Evolutionary conservation across 257 asterid species (phyloP).

Genomic region (Scutellaria baicalensis): DNA sequence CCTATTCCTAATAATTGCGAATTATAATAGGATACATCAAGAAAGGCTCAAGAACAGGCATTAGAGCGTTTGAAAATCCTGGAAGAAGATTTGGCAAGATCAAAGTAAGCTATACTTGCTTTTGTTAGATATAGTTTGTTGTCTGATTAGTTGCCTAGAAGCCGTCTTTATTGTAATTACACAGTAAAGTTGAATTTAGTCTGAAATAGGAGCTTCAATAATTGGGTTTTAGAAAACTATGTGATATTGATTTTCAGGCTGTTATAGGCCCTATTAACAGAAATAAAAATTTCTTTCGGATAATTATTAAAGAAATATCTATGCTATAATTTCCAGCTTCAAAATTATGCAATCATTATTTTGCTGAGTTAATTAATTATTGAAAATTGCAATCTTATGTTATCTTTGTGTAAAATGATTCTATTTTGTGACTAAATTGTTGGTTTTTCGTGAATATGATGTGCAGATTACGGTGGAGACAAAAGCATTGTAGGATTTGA

Average conservation of each 20-base stretch:
- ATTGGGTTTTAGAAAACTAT: too few species aligned
- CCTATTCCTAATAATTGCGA: not conserved
- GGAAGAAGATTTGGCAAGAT: conserved; percentile 64
- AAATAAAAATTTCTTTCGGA: not conserved
- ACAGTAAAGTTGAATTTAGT: too few species aligned
- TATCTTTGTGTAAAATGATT: too few species aligned
- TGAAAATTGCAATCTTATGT: too few species aligned
- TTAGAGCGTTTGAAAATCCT: conserved; percentile 50
- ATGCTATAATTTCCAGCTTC: not conserved
- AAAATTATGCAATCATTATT: not conserved
- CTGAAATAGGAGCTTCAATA: too few species aligned
- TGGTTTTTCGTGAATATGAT: too few species aligned
- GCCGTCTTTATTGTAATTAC: too few species aligned
- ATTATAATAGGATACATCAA: conserved; percentile 44
- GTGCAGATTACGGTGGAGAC: too few species aligned
- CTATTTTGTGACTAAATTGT: too few species aligned
- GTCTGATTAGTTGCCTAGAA: too few species aligned
- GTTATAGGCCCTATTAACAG: not conserved
- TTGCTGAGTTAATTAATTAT: not conserved
- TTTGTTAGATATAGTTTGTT: too few species aligned
- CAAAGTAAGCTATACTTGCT: conserved; percentile 32
- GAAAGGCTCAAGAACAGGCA: conserved; percentile 43
- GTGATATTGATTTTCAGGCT: not conserved
- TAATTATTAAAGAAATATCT: not conserved
- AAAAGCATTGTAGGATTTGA: too few species aligned